A percentile compares a stretch with the other conserved stretches of the same genome.
phyloP scores from a whole-genome alignment of 202 grass and related monocot species.

The Saccharum hybrid region DNA sequence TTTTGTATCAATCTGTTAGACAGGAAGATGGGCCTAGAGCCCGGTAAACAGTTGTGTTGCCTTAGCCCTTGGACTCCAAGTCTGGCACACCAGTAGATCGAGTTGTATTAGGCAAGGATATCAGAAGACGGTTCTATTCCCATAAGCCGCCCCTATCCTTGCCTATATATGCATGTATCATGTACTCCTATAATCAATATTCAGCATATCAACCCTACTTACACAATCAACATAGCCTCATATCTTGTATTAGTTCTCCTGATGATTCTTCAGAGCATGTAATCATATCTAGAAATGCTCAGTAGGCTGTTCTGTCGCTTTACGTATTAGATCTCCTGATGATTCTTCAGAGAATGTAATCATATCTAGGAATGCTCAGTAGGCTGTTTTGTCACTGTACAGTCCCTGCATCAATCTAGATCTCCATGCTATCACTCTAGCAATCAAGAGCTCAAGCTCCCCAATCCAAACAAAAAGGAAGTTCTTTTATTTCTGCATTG shows the following conservation, averaged over 20 bases:
- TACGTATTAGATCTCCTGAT: not conserved
- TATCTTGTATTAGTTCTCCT: not conserved
- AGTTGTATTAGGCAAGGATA: not conserved
- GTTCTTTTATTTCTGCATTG: not conserved
- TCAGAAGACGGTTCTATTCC: not conserved
- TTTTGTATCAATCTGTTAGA: not conserved
- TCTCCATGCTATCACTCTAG: not conserved
- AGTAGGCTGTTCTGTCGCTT: not conserved
- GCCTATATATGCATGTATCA: not conserved
- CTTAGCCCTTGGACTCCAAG: not conserved
- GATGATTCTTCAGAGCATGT: not conserved
- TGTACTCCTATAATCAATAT: not conserved
- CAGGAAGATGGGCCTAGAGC: not conserved
- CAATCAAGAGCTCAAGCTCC: not conserved
- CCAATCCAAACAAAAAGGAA: not conserved
- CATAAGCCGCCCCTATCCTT: not conserved
- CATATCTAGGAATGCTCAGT: not conserved
- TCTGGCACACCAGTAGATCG: not conserved
- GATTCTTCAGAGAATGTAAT: not conserved
- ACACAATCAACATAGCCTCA: not conserved
- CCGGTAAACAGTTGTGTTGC: not conserved
- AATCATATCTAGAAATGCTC: not conserved
- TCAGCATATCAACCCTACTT: not conserved
- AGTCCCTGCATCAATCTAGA: not conserved
- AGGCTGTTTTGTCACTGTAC: not conserved